These are phyloP conservation scores for Nakataea oryzae DNA, from an alignment of 2,329 filamentous ascomycete species.

Conservation along the genomic window DNA sequence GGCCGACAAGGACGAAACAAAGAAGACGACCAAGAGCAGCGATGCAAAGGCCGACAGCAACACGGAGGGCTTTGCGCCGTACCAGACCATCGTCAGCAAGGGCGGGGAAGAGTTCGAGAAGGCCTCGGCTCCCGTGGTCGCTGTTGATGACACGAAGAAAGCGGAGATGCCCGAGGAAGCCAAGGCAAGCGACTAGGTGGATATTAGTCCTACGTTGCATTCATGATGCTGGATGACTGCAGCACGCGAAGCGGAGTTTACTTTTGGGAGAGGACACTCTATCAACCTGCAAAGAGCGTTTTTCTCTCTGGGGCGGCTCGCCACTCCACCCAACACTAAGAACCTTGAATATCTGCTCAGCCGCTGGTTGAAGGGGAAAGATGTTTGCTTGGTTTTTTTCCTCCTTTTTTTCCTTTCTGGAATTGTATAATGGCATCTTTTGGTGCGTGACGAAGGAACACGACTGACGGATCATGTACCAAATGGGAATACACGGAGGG, in stretches of 20 bases:
- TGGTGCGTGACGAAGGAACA: not conserved
- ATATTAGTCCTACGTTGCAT: not conserved
- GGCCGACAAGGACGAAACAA: not conserved
- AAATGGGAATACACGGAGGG: not conserved
- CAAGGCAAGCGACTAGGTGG: not conserved
- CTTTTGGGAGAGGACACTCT: not conserved
- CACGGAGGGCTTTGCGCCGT: conserved; percentile 10
- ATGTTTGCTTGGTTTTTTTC: too few relatives aligned
- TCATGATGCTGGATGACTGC: not conserved
- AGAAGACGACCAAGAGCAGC: conserved; percentile 13
- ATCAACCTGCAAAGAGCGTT: not conserved
- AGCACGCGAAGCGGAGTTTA: not conserved
- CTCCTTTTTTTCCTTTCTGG: not conserved
- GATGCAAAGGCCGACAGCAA: conserved; percentile 8
- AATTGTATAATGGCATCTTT: not conserved
- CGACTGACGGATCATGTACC: not conserved
- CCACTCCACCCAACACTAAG: not conserved
- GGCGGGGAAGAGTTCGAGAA: conserved; percentile 18
- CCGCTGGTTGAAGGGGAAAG: too few relatives aligned
- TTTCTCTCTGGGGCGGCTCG: not conserved
- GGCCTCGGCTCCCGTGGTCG: conserved; percentile 13
- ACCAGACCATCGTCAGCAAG: conserved; percentile 16
- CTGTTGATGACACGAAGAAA: not conserved
- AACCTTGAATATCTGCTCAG: not conserved
- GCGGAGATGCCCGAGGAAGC: not conserved